phyloP scores from a whole-genome alignment of 129 eudicot species.

The Deinandra increscens region DNA sequence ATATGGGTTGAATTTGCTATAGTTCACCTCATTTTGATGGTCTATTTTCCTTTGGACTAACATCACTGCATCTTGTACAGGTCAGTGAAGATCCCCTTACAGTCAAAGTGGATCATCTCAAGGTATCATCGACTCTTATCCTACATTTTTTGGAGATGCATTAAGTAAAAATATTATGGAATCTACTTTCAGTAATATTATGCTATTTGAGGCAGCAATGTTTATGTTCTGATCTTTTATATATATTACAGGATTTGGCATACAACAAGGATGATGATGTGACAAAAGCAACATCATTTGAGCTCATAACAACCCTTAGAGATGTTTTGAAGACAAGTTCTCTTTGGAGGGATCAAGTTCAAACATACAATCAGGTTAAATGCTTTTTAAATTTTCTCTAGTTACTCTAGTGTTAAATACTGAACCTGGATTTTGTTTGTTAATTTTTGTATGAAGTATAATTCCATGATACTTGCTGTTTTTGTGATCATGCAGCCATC shows the following conservation, averaged over 20 bases:
- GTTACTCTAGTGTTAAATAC: neutral
- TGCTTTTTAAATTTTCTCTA: neutral
- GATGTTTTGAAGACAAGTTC: conserved; percentile 91
- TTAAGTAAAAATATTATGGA: conserved; percentile 1
- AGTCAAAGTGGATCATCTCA: conserved; percentile 83
- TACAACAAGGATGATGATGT: conserved; percentile 87
- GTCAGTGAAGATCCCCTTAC: conserved; percentile 92
- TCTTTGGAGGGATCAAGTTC: conserved; percentile 97
- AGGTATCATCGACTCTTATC: conserved; percentile 44
- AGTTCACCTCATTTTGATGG: neutral
- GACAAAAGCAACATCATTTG: conserved; percentile 91
- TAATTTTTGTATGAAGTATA: neutral
- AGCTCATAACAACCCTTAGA: conserved; percentile 81
- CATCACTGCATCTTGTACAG: conserved; percentile 35
- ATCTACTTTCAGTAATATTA: neutral
- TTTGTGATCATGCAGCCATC: neutral
- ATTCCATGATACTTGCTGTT: neutral
- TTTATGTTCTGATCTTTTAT: neutral
- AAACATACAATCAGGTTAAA: conserved; percentile 80
- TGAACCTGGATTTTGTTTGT: neutral
- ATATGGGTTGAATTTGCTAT: neutral
- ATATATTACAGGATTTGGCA: conserved; percentile 59
- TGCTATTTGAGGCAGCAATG: conserved; percentile 10
- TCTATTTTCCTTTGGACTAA: neutral
- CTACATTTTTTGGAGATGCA: conserved; percentile 5